phyloP scores from a whole-genome alignment of 768 basidiomycete species.

The Grammothele lineata region DNA sequence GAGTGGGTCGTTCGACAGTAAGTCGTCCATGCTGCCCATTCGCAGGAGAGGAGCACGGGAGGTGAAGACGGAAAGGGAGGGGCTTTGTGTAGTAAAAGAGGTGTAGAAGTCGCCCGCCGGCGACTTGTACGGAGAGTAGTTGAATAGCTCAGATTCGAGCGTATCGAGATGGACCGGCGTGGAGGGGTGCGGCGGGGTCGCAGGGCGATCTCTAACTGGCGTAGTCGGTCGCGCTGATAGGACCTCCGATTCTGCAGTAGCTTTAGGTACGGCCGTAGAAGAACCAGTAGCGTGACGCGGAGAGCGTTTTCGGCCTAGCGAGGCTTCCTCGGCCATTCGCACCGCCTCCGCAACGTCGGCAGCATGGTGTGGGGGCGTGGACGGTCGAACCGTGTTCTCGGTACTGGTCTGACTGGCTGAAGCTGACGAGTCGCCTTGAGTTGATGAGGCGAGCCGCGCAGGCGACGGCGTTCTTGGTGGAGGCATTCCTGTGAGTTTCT shows the following conservation, averaged over 20 bases:
- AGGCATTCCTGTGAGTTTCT: no score
- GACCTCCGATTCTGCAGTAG: no score
- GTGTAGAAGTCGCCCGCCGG: constrained; percentile 11
- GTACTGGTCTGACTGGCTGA: no score
- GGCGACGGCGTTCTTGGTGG: no score
- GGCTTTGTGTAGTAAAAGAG: constrained; percentile 38
- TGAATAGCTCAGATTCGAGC: constrained; percentile 7
- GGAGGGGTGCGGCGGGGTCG: not conserved
- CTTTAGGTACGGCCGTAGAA: no score
- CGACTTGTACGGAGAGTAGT: constrained; percentile 16
- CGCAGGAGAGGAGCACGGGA: constrained; percentile 6
- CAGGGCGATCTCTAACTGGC: not conserved
- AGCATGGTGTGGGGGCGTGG: no score
- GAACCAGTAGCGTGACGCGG: no score
- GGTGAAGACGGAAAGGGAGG: constrained; percentile 12
- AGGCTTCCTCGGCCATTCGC: no score
- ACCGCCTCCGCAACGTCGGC: no score
- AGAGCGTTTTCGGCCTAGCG: not conserved
- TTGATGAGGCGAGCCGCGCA: no score
- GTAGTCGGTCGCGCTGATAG: not conserved
- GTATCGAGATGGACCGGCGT: constrained; percentile 7
- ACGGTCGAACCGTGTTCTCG: no score
- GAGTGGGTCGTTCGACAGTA: not conserved
- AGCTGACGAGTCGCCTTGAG: no score
- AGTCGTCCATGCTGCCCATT: constrained; percentile 2